A percentile compares a stretch with the other conserved stretches of the same genome.
Conservation (phyloP, 2,329 filamentous ascomycete species). For the Xylariaceae sp. region DNA sequence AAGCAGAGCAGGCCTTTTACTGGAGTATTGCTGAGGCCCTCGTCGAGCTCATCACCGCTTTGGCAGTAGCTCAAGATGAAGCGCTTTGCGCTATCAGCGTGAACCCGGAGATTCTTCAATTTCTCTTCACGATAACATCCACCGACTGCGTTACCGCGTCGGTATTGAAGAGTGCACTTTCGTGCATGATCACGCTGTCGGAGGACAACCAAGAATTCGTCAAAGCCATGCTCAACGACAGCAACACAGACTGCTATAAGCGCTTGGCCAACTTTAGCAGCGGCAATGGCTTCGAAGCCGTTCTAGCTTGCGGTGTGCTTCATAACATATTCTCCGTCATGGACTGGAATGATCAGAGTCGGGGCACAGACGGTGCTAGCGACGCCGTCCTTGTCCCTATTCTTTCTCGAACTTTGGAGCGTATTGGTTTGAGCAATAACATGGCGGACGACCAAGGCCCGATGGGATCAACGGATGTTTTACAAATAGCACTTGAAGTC, state of each 20-base stretch:
- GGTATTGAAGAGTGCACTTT: conserved; percentile 44
- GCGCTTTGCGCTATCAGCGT: conserved; percentile 50
- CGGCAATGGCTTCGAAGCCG: conserved; percentile 42
- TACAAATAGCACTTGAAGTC: conserved; percentile 55
- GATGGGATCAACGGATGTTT: conserved; percentile 40
- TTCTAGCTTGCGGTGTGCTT: conserved; percentile 55
- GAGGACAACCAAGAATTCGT: conserved; percentile 54
- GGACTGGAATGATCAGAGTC: conserved; percentile 47
- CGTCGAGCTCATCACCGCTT: conserved; percentile 45
- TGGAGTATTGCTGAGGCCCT: conserved; percentile 52
- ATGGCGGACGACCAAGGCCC: conserved; percentile 34
- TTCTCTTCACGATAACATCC: conserved; percentile 50
- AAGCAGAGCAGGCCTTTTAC: conserved; percentile 47
- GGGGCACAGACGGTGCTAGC: conserved; percentile 42
- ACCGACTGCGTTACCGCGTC: conserved; percentile 36
- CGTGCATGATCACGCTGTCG: conserved; percentile 51
- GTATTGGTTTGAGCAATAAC: conserved; percentile 27
- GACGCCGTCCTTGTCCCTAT: conserved; percentile 47
- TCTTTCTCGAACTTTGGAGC: conserved; percentile 38
- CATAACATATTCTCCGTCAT: conserved; percentile 56
- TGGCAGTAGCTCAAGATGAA: conserved; percentile 57
- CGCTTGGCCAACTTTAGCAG: conserved; percentile 45
- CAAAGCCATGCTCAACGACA: conserved; percentile 47
- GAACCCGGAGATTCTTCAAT: conserved; percentile 44
- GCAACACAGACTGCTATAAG: conserved; percentile 43